phyloP scores from a whole-genome alignment of 2,329 filamentous ascomycete species.

The Trichoderma harzianum region DNA sequence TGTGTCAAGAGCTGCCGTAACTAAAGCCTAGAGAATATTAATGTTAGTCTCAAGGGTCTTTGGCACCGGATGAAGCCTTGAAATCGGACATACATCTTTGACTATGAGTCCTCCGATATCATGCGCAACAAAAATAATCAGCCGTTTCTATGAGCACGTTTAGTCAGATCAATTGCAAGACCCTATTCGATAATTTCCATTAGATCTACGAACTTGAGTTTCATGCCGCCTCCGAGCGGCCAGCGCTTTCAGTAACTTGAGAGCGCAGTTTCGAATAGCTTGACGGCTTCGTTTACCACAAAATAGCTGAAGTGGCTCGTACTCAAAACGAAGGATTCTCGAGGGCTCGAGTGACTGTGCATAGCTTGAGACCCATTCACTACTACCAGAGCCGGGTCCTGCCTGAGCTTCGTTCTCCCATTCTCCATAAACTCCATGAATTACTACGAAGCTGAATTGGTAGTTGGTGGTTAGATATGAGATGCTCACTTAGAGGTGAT shows the following conservation, averaged over 20 bases:
- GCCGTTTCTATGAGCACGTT: background rate
- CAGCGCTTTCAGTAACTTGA: constrained; percentile 9
- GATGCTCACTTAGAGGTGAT: background rate
- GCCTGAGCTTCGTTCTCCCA: background rate
- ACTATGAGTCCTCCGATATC: constrained; percentile 18
- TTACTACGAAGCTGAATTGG: constrained; percentile 3
- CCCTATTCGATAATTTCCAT: background rate
- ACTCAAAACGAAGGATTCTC: constrained; percentile 6
- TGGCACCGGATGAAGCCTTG: background rate
- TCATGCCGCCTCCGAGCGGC: background rate
- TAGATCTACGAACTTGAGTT: background rate
- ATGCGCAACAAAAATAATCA: constrained; percentile 14
- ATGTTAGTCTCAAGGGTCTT: background rate
- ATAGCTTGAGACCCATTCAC: background rate
- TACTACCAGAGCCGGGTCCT: constrained; percentile 14
- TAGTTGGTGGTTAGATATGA: background rate
- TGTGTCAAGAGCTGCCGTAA: constrained; percentile 3
- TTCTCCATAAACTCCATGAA: constrained; percentile 12
- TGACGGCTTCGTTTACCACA: constrained; percentile 15
- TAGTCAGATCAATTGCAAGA: background rate
- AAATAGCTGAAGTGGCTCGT: constrained; percentile 14
- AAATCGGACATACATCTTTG: constrained; percentile 12
- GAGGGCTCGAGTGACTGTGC: background rate
- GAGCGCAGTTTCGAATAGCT: constrained; percentile 6
- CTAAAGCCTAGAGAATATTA: background rate